These are phyloP conservation scores for Metschnikowia henanensis DNA, from an alignment of 805 yeast species.

Conservation along the genomic window DNA sequence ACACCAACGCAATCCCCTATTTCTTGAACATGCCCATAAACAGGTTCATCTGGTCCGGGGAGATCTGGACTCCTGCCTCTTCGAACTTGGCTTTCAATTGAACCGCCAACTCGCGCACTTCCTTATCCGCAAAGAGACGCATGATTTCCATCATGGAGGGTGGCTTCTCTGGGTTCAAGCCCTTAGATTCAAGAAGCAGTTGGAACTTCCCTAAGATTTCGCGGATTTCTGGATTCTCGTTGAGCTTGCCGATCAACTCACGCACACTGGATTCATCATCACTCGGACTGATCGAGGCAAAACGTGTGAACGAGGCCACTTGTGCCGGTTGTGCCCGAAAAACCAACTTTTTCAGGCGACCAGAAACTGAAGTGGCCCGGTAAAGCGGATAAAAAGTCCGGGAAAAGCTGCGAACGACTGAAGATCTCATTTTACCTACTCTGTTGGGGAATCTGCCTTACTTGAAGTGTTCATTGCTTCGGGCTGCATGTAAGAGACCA, in stretches of 20 bases:
- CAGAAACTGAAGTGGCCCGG: not conserved
- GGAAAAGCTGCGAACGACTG: conserved; percentile 5
- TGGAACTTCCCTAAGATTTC: conserved; percentile 32
- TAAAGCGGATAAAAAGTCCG: conserved; percentile 2
- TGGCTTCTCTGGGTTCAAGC: conserved; percentile 30
- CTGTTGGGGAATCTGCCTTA: not conserved
- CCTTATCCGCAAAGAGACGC: conserved; percentile 36
- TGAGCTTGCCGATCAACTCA: conserved; percentile 19
- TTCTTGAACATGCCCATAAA: conserved; percentile 26
- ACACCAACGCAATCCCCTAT: not conserved
- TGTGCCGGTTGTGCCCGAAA: conserved; percentile 1
- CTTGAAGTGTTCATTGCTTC: not conserved
- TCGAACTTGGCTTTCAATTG: conserved; percentile 33
- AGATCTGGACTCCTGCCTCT: conserved; percentile 29
- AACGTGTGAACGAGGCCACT: conserved; percentile 5
- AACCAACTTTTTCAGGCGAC: not conserved
- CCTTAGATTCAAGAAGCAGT: conserved; percentile 29
- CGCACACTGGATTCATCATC: conserved; percentile 17
- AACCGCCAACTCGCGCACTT: conserved; percentile 29
- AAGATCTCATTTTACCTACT: conserved; percentile 4
- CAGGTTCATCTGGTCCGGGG: conserved; percentile 33
- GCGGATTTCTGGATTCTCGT: conserved; percentile 31
- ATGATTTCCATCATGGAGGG: conserved; percentile 39
- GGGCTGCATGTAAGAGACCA: not conserved
- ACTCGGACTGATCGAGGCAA: conserved; percentile 11